Conservation (phyloP, 768 basidiomycete genomes). For the Megacollybia marginata region DNA sequence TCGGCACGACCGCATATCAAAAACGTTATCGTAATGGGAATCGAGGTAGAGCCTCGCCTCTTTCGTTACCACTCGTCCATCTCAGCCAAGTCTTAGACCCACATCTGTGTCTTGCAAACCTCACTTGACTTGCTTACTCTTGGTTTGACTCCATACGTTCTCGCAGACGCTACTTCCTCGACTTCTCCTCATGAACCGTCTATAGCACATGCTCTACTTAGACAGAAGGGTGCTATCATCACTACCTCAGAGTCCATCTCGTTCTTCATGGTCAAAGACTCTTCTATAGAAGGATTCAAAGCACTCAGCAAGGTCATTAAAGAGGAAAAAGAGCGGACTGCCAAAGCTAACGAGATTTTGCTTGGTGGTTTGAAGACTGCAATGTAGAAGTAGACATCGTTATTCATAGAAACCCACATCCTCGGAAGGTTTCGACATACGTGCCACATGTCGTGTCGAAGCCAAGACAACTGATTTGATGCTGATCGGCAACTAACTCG, state of each 20-base stretch:
- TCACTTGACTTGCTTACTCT: slow-evolving; percentile 57
- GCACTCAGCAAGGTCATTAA: slow-evolving; percentile 67
- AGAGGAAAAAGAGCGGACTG: slow-evolving; percentile 65
- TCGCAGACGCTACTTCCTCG: slow-evolving; percentile 82
- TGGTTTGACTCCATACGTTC: slow-evolving; percentile 37
- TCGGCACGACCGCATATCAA: slow-evolving; percentile 36
- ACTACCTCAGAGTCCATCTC: slow-evolving; percentile 77
- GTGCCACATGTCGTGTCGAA: no score
- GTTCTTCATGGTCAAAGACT: slow-evolving; percentile 73
- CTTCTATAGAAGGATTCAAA: slow-evolving; percentile 60
- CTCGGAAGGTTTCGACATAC: no score
- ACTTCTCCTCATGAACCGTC: slow-evolving; percentile 76
- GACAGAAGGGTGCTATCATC: slow-evolving; percentile 67
- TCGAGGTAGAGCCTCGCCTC: slow-evolving; percentile 63
- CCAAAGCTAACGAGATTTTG: slow-evolving; percentile 25
- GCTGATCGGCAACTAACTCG: no score
- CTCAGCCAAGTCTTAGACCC: slow-evolving; percentile 43
- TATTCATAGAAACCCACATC: no score
- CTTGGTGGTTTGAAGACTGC: neutral
- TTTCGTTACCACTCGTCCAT: neutral
- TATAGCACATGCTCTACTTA: slow-evolving; percentile 57
- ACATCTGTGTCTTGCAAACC: slow-evolving; percentile 86
- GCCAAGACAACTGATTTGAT: no score
- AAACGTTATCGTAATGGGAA: slow-evolving; percentile 75
- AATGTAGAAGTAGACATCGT: neutral